phyloP scores from a whole-genome alignment of 225 moss, liverwort and hornwort species.

The Marchantia paleacea region DNA sequence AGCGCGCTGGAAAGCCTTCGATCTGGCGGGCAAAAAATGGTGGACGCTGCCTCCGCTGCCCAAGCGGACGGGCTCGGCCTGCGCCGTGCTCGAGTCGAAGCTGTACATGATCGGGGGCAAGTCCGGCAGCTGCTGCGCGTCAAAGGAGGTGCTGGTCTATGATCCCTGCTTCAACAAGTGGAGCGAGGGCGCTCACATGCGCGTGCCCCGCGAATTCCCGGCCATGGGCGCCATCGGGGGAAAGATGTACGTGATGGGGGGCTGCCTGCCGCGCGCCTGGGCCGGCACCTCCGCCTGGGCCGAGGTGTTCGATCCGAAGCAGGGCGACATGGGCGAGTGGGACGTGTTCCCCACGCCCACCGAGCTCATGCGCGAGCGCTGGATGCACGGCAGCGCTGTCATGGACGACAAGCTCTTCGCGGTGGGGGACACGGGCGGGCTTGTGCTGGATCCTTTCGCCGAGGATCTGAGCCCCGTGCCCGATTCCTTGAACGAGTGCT shows the following conservation, averaged over 20 bases:
- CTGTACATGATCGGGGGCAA: slow-evolving; percentile 35
- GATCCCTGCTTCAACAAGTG: slow-evolving; percentile 34
- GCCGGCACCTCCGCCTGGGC: slow-evolving; percentile 39
- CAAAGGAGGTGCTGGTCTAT: slow-evolving; percentile 32
- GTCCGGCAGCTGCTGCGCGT: slow-evolving; percentile 28
- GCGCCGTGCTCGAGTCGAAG: slow-evolving; percentile 32
- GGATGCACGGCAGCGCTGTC: slow-evolving; percentile 46
- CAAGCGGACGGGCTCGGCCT: slow-evolving; percentile 28
- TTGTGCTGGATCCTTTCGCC: slow-evolving; percentile 32
- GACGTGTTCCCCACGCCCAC: slow-evolving; percentile 32
- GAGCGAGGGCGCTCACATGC: slow-evolving; percentile 34
- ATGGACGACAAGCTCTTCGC: slow-evolving; percentile 36
- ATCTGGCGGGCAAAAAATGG: slow-evolving; percentile 33
- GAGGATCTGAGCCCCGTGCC: slow-evolving; percentile 30
- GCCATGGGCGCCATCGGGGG: slow-evolving; percentile 35
- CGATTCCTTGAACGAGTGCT: slow-evolving; percentile 25
- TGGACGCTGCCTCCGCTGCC: slow-evolving; percentile 32
- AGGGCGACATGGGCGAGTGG: slow-evolving; percentile 25
- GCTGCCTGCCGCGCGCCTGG: slow-evolving; percentile 32
- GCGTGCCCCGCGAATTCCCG: slow-evolving; percentile 37
- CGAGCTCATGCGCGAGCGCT: slow-evolving; percentile 31
- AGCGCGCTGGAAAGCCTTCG: slow-evolving; percentile 33
- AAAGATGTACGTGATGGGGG: slow-evolving; percentile 41
- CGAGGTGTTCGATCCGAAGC: slow-evolving; percentile 35
- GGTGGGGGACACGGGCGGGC: slow-evolving; percentile 33